These are phyloP conservation scores for Trichoderma pleuroti DNA, from an alignment of 2,329 filamentous ascomycete genomes.

Conservation along the genomic window DNA sequence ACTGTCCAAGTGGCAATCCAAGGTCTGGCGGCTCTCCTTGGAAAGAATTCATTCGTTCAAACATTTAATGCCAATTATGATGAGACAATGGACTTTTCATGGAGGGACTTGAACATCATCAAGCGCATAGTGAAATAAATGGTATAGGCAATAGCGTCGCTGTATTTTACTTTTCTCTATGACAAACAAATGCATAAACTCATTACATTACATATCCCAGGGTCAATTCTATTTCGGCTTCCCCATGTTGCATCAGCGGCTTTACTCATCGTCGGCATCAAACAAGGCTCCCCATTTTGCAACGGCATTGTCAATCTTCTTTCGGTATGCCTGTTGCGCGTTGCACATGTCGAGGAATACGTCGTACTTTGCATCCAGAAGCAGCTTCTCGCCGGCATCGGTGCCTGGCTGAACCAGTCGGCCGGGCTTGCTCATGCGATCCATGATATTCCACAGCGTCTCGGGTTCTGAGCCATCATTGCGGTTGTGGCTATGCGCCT, in stretches of 20 bases:
- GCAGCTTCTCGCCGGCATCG: slow-evolving; percentile 68
- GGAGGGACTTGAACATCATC: background rate
- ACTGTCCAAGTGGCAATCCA: no score
- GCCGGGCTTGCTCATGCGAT: slow-evolving; percentile 92
- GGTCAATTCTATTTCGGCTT: background rate
- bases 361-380: slow-evolving; percentile 86
- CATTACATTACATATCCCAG: slow-evolving; percentile 1
- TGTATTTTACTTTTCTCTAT: slow-evolving; percentile 1
- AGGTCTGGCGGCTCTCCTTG: background rate
- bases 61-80: background rate
- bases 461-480: slow-evolving; percentile 69
- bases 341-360: slow-evolving; percentile 93
- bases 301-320: slow-evolving; percentile 65
- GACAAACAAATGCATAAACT: background rate
- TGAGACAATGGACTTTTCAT: background rate
- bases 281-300: slow-evolving; percentile 35
- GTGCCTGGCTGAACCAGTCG: slow-evolving; percentile 73
- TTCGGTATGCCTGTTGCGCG: slow-evolving; percentile 78
- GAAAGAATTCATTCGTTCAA: background rate
- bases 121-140: background rate
- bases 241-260: background rate
- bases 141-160: background rate
- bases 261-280: slow-evolving; percentile 25
- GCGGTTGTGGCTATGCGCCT: slow-evolving; percentile 81
- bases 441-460: slow-evolving; percentile 94